Percentiles rank a stretch among this genome's conserved stretches.
phyloP scores from a whole-genome alignment of 176 grass and related monocot species.

The Olyra latifolia region DNA sequence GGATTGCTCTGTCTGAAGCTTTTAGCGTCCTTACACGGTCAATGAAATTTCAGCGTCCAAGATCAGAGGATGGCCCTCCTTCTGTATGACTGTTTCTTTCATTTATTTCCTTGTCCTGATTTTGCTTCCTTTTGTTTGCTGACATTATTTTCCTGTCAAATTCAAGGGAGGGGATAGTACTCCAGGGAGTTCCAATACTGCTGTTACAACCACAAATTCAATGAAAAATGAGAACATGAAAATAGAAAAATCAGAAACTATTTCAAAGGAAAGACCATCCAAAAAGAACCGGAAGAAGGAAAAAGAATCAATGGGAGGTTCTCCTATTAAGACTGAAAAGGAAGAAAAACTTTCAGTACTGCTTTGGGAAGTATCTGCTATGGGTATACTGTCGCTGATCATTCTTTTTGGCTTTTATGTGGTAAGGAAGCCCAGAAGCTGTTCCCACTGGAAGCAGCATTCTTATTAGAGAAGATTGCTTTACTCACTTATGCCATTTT shows the following conservation, averaged over 20 bases:
- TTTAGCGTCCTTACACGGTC: slow-evolving; percentile 73
- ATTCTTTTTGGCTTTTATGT: slow-evolving; percentile 73
- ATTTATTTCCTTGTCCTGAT: slow-evolving; percentile 15
- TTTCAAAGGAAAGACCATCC: slow-evolving; percentile 62
- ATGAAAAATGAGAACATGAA: slow-evolving; percentile 32
- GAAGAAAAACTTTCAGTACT: slow-evolving; percentile 60
- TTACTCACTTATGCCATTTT: slow-evolving; percentile 22
- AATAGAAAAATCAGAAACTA: slow-evolving; percentile 58
- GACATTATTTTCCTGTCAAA: slow-evolving; percentile 21
- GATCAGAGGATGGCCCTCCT: slow-evolving; percentile 42
- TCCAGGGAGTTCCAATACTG: slow-evolving; percentile 27
- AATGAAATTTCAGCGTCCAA: slow-evolving; percentile 63
- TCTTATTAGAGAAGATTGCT: background rate
- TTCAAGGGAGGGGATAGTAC: slow-evolving; percentile 54
- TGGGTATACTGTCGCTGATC: slow-evolving; percentile 69
- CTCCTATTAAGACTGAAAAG: slow-evolving; percentile 41
- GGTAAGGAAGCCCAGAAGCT: slow-evolving; percentile 57
- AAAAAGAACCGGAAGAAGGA: slow-evolving; percentile 85
- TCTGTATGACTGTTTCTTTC: slow-evolving; percentile 46
- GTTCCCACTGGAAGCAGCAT: slow-evolving; percentile 8
- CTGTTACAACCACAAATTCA: slow-evolving; percentile 25
- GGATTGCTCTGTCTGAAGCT: slow-evolving; percentile 79
- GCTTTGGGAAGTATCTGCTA: slow-evolving; percentile 62
- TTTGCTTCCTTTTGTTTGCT: background rate
- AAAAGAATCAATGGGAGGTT: slow-evolving; percentile 53